Conservation (phyloP, 179 eudicot species). For the Carnegiea gigantea region DNA sequence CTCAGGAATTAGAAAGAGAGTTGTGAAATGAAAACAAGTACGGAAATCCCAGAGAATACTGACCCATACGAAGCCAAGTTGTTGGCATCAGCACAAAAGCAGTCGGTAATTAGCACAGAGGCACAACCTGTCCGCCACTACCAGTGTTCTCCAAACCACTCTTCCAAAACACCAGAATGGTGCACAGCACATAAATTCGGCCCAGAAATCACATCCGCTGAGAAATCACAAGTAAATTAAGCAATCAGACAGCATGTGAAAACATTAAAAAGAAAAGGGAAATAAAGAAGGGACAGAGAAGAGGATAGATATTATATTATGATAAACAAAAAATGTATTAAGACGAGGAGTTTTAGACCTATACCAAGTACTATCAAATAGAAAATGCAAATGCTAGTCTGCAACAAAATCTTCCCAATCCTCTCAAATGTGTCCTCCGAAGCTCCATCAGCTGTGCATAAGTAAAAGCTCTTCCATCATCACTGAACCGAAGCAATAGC, state of each 20-base stretch:
- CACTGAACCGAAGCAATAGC: conserved; percentile 40
- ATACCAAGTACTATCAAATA: conserved; percentile 41
- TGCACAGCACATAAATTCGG: conserved; percentile 37
- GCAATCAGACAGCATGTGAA: neutral
- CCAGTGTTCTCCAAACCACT: conserved; percentile 47
- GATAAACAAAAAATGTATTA: neutral
- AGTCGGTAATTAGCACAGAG: conserved; percentile 37
- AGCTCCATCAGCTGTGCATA: conserved; percentile 40
- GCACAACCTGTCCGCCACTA: conserved; percentile 46
- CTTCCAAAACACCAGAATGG: conserved; percentile 43
- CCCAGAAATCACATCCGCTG: conserved; percentile 46
- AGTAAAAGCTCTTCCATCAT: conserved; percentile 32
- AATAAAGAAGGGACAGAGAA: neutral
- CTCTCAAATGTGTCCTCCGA: conserved; percentile 32
- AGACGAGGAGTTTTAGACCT: neutral
- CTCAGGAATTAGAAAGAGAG: too few relatives aligned
- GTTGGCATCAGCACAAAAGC: conserved; percentile 32
- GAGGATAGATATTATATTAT: too few relatives aligned
- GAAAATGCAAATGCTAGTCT: conserved; percentile 35
- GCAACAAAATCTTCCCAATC: conserved; percentile 35
- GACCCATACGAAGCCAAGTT: conserved; percentile 39
- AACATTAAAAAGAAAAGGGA: neutral
- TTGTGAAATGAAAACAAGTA: too few relatives aligned
- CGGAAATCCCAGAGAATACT: conserved; percentile 9
- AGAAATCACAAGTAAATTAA: neutral